Conservation (phyloP, 2,329 filamentous ascomycete genomes). For the Claviceps sp. region DNA sequence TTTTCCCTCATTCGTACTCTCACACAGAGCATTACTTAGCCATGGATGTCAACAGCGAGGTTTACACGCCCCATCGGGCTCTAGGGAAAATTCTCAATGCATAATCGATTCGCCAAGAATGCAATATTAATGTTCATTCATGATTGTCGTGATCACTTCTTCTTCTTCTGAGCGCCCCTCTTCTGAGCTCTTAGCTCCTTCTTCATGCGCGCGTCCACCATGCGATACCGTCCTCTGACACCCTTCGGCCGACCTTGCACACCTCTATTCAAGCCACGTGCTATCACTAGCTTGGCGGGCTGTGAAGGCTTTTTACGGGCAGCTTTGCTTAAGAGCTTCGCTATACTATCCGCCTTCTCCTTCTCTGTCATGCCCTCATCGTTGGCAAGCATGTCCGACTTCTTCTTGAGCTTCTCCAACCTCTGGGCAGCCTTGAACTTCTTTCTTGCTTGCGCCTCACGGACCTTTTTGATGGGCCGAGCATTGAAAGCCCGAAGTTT, state of each 20-base stretch:
- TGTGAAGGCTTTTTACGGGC: conserved; percentile 75
- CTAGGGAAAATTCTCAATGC: background rate
- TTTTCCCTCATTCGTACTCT: conserved; percentile 39
- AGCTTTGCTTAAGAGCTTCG: conserved; percentile 68
- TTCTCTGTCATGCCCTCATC: conserved; percentile 91
- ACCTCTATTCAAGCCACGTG: conserved; percentile 69
- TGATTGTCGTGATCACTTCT: conserved; percentile 4
- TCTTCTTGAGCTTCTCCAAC: conserved; percentile 92
- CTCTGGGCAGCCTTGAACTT: conserved; percentile 87
- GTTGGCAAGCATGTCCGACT: conserved; percentile 76
- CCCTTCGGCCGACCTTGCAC: conserved; percentile 77
- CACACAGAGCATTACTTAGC: conserved; percentile 2
- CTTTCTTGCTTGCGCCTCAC: conserved; percentile 91
- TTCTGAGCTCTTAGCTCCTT: conserved; percentile 88
- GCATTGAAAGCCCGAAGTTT: conserved; percentile 88
- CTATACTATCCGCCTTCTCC: conserved; percentile 81
- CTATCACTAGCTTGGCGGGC: conserved; percentile 79
- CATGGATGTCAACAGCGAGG: background rate
- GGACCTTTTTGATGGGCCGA: conserved; percentile 96
- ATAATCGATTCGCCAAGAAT: conserved; percentile 2
- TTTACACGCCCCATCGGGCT: background rate
- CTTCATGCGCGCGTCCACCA: conserved; percentile 90
- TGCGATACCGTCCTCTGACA: conserved; percentile 93
- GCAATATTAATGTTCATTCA: background rate
- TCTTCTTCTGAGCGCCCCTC: conserved; percentile 57